Percentiles rank a stretch among this genome's conserved stretches.
Evolutionary conservation across 805 yeast species (phyloP).

Genomic region (Barnettozyma wickerhamii): DNA sequence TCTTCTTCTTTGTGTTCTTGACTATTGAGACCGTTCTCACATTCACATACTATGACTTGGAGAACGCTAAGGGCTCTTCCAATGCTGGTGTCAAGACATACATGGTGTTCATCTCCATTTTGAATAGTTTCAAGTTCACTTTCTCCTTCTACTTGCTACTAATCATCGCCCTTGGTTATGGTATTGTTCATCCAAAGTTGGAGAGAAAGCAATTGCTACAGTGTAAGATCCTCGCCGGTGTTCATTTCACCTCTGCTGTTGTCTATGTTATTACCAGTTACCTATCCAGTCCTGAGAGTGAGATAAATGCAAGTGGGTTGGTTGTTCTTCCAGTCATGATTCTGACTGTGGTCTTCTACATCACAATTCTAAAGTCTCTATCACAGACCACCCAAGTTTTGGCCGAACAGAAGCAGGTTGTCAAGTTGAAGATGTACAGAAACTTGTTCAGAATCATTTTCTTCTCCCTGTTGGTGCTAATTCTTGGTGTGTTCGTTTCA

Average conservation of each 20-base stretch:
- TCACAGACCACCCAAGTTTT: slow-evolving; percentile 69
- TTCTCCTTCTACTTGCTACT: slow-evolving; percentile 84
- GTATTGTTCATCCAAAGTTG: slow-evolving; percentile 85
- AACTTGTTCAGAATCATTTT: slow-evolving; percentile 71
- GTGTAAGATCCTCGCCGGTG: slow-evolving; percentile 54
- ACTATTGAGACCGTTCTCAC: slow-evolving; percentile 80
- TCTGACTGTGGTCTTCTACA: slow-evolving; percentile 68
- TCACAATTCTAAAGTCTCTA: slow-evolving; percentile 68
- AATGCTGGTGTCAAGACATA: slow-evolving; percentile 62
- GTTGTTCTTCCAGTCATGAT: slow-evolving; percentile 68
- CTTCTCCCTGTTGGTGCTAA: slow-evolving; percentile 61
- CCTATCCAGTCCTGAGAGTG: slow-evolving; percentile 44
- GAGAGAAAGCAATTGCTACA: slow-evolving; percentile 70
- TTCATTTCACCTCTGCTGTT: slow-evolving; percentile 52
- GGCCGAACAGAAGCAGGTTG: slow-evolving; percentile 83
- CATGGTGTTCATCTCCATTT: slow-evolving; percentile 69
- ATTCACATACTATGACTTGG: slow-evolving; percentile 88
- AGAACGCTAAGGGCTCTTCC: slow-evolving; percentile 53
- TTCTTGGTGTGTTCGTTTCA: slow-evolving; percentile 67
- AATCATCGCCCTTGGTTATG: slow-evolving; percentile 88
- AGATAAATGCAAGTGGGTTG: slow-evolving; percentile 47
- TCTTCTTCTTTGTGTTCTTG: slow-evolving; percentile 79
- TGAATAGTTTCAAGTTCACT: slow-evolving; percentile 78
- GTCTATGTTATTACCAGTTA: slow-evolving; percentile 54
- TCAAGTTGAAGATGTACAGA: slow-evolving; percentile 84